These are phyloP conservation scores for Candida nanaspora DNA, from an alignment of 805 yeast genomes.

Conservation along the genomic window DNA sequence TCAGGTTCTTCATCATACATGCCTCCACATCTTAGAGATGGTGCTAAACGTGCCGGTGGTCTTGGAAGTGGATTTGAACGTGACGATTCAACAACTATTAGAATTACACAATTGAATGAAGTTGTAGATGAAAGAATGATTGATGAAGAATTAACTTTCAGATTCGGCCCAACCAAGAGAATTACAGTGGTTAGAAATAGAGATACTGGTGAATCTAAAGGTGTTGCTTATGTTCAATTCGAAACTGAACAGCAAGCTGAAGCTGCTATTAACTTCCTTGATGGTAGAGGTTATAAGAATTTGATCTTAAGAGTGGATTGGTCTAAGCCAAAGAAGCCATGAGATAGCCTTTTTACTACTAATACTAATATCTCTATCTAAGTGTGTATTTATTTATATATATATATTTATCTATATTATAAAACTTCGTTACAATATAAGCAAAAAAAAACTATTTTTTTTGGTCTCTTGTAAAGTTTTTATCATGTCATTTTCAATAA, in stretches of 20 bases:
- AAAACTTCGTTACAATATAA: neutral
- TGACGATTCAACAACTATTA: slow-evolving; percentile 82
- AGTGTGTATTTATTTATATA: neutral
- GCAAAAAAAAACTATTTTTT: no score
- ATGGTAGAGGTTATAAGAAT: slow-evolving; percentile 90
- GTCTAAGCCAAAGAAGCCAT: slow-evolving; percentile 37
- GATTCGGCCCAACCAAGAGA: slow-evolving; percentile 63
- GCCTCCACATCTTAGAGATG: slow-evolving; percentile 52
- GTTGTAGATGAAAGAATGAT: slow-evolving; percentile 77
- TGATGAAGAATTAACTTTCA: slow-evolving; percentile 65
- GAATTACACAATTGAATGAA: slow-evolving; percentile 86
- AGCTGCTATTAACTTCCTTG: slow-evolving; percentile 63
- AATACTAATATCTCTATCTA: neutral
- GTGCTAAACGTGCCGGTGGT: slow-evolving; percentile 22
- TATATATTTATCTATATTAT: slow-evolving; percentile 2
- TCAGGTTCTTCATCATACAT: slow-evolving; percentile 38
- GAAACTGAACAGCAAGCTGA: slow-evolving; percentile 63
- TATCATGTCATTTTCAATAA: no score
- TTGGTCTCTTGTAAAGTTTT: no score
- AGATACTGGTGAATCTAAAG: slow-evolving; percentile 91
- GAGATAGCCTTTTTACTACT: slow-evolving; percentile 1
- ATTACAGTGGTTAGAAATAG: slow-evolving; percentile 82
- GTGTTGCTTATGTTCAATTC: slow-evolving; percentile 90
- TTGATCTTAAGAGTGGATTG: slow-evolving; percentile 67
- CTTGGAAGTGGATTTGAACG: slow-evolving; percentile 40